Conservation (phyloP, 2,329 filamentous ascomycete species). For the Ophiostoma montium region DNA sequence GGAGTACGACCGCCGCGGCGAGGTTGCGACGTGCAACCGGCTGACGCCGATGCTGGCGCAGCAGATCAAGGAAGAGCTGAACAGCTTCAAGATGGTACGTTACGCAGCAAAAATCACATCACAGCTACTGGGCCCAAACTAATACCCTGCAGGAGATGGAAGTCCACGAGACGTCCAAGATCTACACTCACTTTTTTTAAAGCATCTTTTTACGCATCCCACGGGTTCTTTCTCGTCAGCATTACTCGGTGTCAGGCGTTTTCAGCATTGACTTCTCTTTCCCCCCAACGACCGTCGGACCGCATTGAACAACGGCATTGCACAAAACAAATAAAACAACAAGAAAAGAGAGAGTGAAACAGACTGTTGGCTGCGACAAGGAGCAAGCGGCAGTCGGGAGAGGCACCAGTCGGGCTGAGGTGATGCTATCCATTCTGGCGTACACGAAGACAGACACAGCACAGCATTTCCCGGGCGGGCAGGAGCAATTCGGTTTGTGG, state of each 20-base stretch:
- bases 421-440: not conserved
- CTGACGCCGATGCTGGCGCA: conserved; percentile 93
- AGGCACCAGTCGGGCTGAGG: not conserved
- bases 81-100: conserved; percentile 83
- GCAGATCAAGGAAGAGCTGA: conserved; percentile 98
- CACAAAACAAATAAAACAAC: not conserved
- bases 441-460: not conserved
- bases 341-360: not conserved
- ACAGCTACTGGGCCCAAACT: not conserved
- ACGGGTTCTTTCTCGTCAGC: not conserved
- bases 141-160: conserved; percentile 72
- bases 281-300: not conserved
- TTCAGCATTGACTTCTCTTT: not conserved
- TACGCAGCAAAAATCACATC: too few relatives aligned
- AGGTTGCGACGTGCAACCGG: conserved; percentile 95
- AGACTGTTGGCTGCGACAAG: not conserved
- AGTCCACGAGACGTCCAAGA: conserved; percentile 96
- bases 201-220: conserved; percentile 20
- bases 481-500: conserved; percentile 14
- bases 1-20: conserved; percentile 91
- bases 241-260: conserved; percentile 1
- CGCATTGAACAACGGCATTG: not conserved
- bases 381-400: not conserved
- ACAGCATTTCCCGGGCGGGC: conserved; percentile 3
- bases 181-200: conserved; percentile 99